Base-by-base conservation (phyloP, 2,329 filamentous ascomycete species). In the Drechslera avenae region DNA sequence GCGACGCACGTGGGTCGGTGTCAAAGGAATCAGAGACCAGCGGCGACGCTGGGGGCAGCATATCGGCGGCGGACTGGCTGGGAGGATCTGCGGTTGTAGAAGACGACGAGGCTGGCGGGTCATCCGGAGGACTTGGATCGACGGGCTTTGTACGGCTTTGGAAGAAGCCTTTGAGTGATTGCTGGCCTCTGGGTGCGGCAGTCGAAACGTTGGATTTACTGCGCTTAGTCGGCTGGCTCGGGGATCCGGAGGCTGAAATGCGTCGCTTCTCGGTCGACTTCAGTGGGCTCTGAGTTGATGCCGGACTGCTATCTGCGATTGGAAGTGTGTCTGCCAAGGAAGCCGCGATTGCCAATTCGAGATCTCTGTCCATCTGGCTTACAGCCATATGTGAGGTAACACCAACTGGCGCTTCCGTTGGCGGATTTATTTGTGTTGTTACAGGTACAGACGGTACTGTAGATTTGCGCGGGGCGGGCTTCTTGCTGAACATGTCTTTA, bases 401-500 rank as follows among this genome's bases (percentile, higher is more conserved):
- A 14, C 18, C 26, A 16, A 31, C 17, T 30, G 39, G 44, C 37
- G 35, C 32, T 23, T 52, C 45, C 31, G 44, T 23, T 44, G 37
- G 14, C 7, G 18, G 26, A 18, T 10, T 41, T 42, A 42, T 16
- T 28, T 56, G 43, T 17, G 12, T 17, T 1, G 39, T 26, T 4
- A 32, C 45, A n/a, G 50, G 35, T 32, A 31, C 26, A 16, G 45
- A 42, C 28, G 46, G 17, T 41, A 56, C 30, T 28, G 39, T 23
- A 28, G 53, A 31, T 18, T 49, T 62, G 2, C 52, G 31, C 10
- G 46, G 30, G 39, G 52, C 56, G 18, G 49, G 67, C 53, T 17
- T 73, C 56, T 39, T 81, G 69, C 60, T 82, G 69, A 97, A 97
- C 94, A 99, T 97, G 67, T 96, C 91, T 62, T 88, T 90, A 67